Conservation (phyloP, 2,329 filamentous ascomycete genomes). For the Neofusicoccum sp. region DNA sequence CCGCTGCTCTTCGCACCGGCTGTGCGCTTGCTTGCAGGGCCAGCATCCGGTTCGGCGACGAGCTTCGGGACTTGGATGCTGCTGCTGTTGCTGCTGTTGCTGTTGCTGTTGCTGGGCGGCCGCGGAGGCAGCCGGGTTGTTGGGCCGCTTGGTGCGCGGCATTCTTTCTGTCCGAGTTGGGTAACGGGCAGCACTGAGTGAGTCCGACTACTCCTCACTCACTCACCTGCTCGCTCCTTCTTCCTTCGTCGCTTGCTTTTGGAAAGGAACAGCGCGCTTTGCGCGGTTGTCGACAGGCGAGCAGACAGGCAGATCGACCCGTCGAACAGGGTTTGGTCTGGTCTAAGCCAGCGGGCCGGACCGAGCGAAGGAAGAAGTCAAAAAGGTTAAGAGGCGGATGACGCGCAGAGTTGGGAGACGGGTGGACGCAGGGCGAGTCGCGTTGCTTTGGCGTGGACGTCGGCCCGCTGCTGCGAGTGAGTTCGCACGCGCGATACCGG, state of each 20-base stretch:
- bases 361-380: background rate
- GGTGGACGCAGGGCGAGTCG: background rate
- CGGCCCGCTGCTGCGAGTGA: too few species aligned
- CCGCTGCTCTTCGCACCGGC: constrained; percentile 36
- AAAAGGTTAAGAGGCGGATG: background rate
- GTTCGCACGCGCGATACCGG: too few species aligned
- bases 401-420: background rate
- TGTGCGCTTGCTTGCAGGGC: constrained; percentile 32
- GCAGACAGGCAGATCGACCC: background rate
- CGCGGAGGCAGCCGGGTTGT: too few species aligned
- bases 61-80: background rate
- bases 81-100: background rate
- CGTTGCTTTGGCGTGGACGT: background rate
- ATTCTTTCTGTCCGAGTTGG: background rate
- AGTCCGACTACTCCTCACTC: too few species aligned
- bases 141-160: background rate
- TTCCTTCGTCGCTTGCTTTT: too few species aligned
- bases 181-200: background rate
- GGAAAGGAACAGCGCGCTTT: too few species aligned
- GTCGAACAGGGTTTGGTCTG: background rate
- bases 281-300: background rate
- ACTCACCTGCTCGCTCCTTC: too few species aligned
- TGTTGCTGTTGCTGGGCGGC: too few species aligned
- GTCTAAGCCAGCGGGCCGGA: background rate
- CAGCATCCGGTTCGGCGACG: constrained; percentile 23